Conservation (phyloP, 352 stramenopile species). For the Thalassiosira delicatula region DNA sequence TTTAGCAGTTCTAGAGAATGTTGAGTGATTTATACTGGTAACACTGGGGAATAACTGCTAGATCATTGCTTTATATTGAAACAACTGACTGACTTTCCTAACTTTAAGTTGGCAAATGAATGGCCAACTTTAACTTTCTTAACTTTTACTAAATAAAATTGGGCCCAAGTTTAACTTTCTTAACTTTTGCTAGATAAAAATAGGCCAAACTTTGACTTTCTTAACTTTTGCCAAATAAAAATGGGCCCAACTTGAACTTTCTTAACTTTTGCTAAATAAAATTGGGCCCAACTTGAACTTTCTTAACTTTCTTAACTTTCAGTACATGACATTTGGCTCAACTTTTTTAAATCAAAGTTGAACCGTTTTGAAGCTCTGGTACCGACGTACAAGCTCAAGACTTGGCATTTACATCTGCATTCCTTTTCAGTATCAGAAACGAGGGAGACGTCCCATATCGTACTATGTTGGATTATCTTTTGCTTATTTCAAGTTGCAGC, state of each 20-base stretch:
- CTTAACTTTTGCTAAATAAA: neutral
- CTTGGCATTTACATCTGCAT: no score
- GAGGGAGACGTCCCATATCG: no score
- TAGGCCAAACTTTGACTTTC: neutral
- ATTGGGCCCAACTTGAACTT: neutral
- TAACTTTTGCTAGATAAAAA: neutral
- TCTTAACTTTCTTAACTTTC: neutral
- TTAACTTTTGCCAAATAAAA: neutral
- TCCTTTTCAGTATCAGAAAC: no score
- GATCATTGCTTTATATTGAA: neutral
- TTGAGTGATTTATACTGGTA: neutral
- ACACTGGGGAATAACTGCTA: neutral
- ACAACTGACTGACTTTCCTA: neutral
- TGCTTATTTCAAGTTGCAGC: no score
- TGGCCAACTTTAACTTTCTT: constrained; percentile 2
- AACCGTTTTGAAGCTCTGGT: no score
- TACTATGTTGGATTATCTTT: no score
- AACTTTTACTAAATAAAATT: neutral
- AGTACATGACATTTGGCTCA: no score
- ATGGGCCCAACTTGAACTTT: neutral
- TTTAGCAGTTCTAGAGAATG: neutral
- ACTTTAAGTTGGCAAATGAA: no score
- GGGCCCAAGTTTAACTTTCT: neutral
- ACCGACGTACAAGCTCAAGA: no score
- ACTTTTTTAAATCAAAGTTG: no score